Evolutionary conservation across 768 basidiomycete species (phyloP).

Genomic region (Pleurotus giganteus): DNA sequence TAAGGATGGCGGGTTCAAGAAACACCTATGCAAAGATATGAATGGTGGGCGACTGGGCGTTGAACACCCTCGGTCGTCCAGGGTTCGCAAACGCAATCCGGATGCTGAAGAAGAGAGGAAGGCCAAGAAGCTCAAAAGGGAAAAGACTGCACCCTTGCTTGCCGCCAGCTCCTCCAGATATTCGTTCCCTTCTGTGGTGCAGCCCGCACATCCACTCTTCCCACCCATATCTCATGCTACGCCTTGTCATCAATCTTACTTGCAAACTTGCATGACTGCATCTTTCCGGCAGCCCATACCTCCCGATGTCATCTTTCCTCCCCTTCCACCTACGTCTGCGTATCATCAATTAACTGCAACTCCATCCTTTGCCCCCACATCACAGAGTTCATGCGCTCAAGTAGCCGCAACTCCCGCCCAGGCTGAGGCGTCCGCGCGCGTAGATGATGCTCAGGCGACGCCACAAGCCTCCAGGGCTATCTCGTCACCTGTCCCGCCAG

Average conservation of each 20-base stretch:
- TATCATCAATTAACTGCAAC: conserved; percentile 16
- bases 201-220: conserved; percentile 39
- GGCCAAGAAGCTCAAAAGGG: conserved; percentile 44
- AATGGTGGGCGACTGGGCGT: conserved; percentile 33
- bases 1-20: conserved; percentile 77
- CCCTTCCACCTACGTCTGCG: conserved; percentile 52
- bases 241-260: conserved; percentile 73
- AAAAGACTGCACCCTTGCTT: conserved; percentile 28
- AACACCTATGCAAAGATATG: conserved; percentile 53
- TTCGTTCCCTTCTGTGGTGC: conserved; percentile 22
- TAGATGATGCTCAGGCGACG: conserved; percentile 4
- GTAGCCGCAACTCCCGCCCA: conserved; percentile 10
- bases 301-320: conserved; percentile 72
- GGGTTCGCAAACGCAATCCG: conserved; percentile 28
- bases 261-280: conserved; percentile 52
- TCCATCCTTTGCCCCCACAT: conserved; percentile 21
- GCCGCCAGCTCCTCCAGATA: conserved; percentile 19
- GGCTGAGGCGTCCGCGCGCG: background rate
- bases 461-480: conserved; percentile 1
- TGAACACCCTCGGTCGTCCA: conserved; percentile 26
- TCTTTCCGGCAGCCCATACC: conserved; percentile 41
- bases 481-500: conserved; percentile 20
- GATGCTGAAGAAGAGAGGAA: conserved; percentile 19
- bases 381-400: conserved; percentile 15
- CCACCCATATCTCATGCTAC: conserved; percentile 48